phyloP scores from a whole-genome alignment of 768 basidiomycete genomes.

The Boletales sp. region DNA sequence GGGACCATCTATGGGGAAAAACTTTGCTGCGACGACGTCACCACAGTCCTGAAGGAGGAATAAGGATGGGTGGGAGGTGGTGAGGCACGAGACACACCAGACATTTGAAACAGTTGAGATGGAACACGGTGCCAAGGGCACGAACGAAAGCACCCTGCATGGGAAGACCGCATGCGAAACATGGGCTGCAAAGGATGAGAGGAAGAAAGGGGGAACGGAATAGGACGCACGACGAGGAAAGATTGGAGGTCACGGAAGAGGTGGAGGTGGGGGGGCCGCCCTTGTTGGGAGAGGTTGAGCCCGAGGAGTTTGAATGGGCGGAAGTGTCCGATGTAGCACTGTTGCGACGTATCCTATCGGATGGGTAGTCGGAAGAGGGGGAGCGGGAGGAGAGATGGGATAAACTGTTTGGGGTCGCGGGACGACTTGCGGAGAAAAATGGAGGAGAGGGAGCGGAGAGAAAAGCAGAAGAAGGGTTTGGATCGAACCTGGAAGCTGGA shows the following conservation, averaged over 20 bases:
- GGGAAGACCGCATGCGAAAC: conserved; percentile 71
- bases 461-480: conserved; percentile 10
- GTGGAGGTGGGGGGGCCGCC: conserved; percentile 49
- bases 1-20: conserved; percentile 94
- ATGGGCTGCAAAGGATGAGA: conserved; percentile 43
- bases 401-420: conserved; percentile 55
- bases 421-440: conserved; percentile 51
- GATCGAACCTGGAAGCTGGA: conserved; percentile 12
- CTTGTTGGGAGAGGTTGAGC: conserved; percentile 35
- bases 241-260: conserved; percentile 50
- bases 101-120: conserved; percentile 98
- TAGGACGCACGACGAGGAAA: conserved; percentile 56
- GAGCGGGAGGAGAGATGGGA: conserved; percentile 41
- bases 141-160: conserved; percentile 97
- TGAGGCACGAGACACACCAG: conserved; percentile 54
- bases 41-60: conserved; percentile 75
- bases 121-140: conserved; percentile 89
- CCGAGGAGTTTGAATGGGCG: conserved; percentile 52
- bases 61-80: neutral
- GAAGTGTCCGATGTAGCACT: conserved; percentile 52
- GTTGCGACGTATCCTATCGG: conserved; percentile 43
- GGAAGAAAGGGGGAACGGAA: conserved; percentile 7
- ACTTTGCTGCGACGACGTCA: conserved; percentile 94
- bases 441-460: conserved; percentile 44
- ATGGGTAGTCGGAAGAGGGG: conserved; percentile 53